Percentiles rank a stretch among this genome's conserved stretches.
Evolutionary conservation across 306 rosid genomes (phyloP).

Genomic region (Malus orientalis): DNA sequence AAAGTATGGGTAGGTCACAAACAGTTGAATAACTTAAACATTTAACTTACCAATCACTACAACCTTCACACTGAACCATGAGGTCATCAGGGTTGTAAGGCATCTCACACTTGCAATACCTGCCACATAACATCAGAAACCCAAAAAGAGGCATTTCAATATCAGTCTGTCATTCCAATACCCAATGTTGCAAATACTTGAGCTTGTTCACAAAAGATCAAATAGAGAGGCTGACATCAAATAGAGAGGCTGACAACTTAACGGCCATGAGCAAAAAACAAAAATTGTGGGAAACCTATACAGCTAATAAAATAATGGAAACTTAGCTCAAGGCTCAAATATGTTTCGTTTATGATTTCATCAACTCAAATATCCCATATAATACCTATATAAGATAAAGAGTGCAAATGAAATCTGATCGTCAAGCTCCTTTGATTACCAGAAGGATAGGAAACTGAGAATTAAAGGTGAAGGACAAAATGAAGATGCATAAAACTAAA

Average conservation of each 20-base stretch:
- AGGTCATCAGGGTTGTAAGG: constrained; percentile 97
- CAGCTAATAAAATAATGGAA: background rate
- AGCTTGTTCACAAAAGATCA: background rate
- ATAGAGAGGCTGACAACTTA: background rate
- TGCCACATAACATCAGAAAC: constrained; percentile 32
- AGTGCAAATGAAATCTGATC: background rate
- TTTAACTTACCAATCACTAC: constrained; percentile 80
- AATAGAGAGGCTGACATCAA: background rate
- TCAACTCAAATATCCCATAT: background rate
- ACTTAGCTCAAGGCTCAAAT: background rate
- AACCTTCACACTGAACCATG: constrained; percentile 95
- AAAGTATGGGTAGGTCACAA: background rate
- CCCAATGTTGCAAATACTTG: background rate
- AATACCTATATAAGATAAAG: background rate
- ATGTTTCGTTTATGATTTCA: background rate
- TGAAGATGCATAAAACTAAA: background rate
- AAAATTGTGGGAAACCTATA: background rate
- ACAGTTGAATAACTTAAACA: background rate
- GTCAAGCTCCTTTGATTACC: background rate
- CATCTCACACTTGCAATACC: constrained; percentile 99
- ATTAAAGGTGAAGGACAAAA: background rate
- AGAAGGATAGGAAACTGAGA: background rate
- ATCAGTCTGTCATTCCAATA: background rate
- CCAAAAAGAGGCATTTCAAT: background rate
- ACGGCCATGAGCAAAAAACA: background rate